Evolutionary conservation across 306 rosid species (phyloP), one percentile per base, ranked within the genome.

Genomic region (Acacia confusa): DNA sequence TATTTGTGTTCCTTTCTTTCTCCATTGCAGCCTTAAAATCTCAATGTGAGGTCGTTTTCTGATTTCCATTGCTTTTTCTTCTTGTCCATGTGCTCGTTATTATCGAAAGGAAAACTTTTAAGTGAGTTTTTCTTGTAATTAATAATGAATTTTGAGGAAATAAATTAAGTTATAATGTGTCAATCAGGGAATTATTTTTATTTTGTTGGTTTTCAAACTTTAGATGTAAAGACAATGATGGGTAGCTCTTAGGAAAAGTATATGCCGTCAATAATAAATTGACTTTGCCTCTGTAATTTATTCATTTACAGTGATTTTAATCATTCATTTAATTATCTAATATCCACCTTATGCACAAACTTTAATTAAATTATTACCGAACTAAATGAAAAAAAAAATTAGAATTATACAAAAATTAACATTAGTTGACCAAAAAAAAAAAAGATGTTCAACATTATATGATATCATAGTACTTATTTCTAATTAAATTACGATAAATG

Each of bases 1-100:
- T 20, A 41, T 77, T 0, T 27, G 4, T 13, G 78, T 78, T 80
- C 4, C 53, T 77, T 82, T 74, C 83, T 38, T 32, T 79, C 70
- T 19, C n/a, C 67, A 36, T 78, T 53, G 6, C 52, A 28, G 43
- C 69, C 52, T 43, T 50, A 41, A 69, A 69, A 41, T 5, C 28
- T 69, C 53, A 69, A 75, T 43, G 14, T 43, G 14, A 38, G 43
- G 77, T 81, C 85, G 53, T 64, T 70, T 43, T 53, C 85, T 17
- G 32, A 36, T 53, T 19, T 47, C n/a, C 75, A 41, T 36, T 44
- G 50, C 36, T 64, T 80, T 83, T 72, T 32, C 0, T 83, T 45
- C 52, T 60, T 50, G n/a, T 76, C 76, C 53, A 30, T 43, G 38
- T 4, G 9, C 58, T 68, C 24, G 73, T 83, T 25, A 66, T 68